Percentiles rank a stretch among this genome's conserved stretches.
phyloP scores from a whole-genome alignment of 768 basidiomycete genomes.

The Holtermanniella nyarrowii region DNA sequence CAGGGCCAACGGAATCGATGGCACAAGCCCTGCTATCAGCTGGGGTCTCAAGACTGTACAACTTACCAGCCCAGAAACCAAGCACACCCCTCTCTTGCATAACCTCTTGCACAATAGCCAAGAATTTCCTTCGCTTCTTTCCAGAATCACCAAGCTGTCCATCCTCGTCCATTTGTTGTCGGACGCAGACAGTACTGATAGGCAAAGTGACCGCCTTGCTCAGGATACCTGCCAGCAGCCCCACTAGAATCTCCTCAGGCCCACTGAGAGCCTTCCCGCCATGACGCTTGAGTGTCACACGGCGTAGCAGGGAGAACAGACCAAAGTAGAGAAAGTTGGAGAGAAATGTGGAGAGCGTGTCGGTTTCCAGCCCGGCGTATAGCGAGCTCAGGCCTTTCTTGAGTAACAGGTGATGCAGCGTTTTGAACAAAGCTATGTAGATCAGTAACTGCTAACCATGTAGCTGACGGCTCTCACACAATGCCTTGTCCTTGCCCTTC shows the following conservation, averaged over 20 bases:
- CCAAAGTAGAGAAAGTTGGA: slow-evolving; percentile 32
- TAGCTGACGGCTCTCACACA: too few relatives aligned
- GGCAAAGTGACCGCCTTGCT: slow-evolving; percentile 28
- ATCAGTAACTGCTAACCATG: too few relatives aligned
- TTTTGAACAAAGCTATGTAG: slow-evolving; percentile 13
- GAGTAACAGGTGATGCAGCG: slow-evolving; percentile 15
- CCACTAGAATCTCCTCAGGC: slow-evolving; percentile 21
- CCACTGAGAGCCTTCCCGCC: neutral
- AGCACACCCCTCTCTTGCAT: slow-evolving; percentile 12
- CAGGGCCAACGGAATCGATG: slow-evolving; percentile 24
- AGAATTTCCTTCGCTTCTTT: neutral
- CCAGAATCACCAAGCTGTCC: slow-evolving; percentile 5
- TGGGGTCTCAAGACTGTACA: neutral
- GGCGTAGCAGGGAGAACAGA: slow-evolving; percentile 21
- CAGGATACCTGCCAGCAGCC: slow-evolving; percentile 20
- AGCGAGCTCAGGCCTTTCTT: slow-evolving; percentile 10
- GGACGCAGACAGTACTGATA: slow-evolving; percentile 22
- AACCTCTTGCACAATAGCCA: slow-evolving; percentile 13
- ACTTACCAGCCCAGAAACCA: slow-evolving; percentile 19
- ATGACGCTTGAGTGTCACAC: slow-evolving; percentile 3
- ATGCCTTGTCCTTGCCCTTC: too few relatives aligned
- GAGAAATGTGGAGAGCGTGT: slow-evolving; percentile 26
- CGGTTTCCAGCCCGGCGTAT: slow-evolving; percentile 24
- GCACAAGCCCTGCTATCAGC: slow-evolving; percentile 5
- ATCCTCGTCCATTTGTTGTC: slow-evolving; percentile 21